Evolutionary conservation across 345 rosid species (phyloP), one percentile per base, ranked within the genome.

Genomic region (Zanthoxylum bungeanum): DNA sequence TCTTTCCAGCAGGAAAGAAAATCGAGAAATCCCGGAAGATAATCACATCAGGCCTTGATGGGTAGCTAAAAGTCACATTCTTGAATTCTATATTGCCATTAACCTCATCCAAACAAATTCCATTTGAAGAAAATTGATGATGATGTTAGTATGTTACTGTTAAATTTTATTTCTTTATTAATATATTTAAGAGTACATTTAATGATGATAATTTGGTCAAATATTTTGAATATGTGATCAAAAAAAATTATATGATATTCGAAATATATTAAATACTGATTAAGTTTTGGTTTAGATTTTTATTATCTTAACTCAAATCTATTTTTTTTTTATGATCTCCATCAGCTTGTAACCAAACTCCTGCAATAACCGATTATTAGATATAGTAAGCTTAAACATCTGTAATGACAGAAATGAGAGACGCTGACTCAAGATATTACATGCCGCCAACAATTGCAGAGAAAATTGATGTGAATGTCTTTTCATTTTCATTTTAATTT

Each of bases 401-500:
- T 64, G 4, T 14, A 34, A 36, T 25, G 27, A 25, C 19, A 17
- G 24, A 59, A 40, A 60, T 4, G 16, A 31, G 24, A 59, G 40
- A 14, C 12, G 42, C 66, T 2, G 27, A 73, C 44, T 73, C 39
- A 68, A 65, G 61, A 69, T 69, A 85, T 84, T 87, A 96, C 99
- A 96, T 89, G 83, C 99, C 99, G 78, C 99, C 99, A 74, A 96
- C 99, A 81, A 96, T 96, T 69, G 99, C 99, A 31, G 99, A 93
- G 87, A 96, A 96, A 78, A 96, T 91, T 5, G 99, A 96, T 0
- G 99, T 96, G 86, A 96, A 96, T 2, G 99, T 98, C 67, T 93
- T 92, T 59, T 98, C 99, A n/a, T n/a, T n/a, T n/a, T n/a, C n/a
- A n/a, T n/a, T n/a, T n/a, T n/a, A n/a, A n/a, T n/a, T n/a, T n/a